Base-by-base conservation (phyloP, 164 flowering plant genomes). In the Pachysandra terminalis region DNA sequence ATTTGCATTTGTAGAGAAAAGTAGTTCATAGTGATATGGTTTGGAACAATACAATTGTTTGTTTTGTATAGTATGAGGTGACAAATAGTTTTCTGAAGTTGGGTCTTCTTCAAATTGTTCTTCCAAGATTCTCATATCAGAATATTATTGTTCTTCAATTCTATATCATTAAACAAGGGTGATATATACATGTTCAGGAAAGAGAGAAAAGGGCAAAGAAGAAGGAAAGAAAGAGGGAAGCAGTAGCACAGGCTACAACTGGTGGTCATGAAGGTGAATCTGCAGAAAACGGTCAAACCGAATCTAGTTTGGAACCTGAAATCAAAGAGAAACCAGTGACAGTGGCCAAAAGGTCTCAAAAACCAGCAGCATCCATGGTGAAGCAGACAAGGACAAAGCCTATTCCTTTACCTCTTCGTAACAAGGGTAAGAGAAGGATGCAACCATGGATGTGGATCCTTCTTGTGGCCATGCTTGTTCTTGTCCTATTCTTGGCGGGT, bases 361-460 rank as follows among this genome's bases (percentile, higher is more conserved):
- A 76, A 62, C 56, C 79, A 64, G n/a, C n/a, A n/a, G 56, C 79
- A 45, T 73, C 72, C 21, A 75, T 77, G 53, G 40, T 75, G 10
- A 87, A 82, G 75, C 86, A 75, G 57, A 68, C 53, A 51, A 93
- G 84, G 77, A 45, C 80, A 35, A 87, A 77, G 73, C 68, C 85
- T 24, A 77, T 86, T 27, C 97, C 96, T 62, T 74, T 77, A 40
- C 86, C 94, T 40, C n/a, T n/a, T n/a, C n/a, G n/a, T n/a, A n/a
- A n/a, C n/a, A n/a, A n/a, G n/a, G n/a, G n/a, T n/a, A n/a, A 74
- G 81, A 87, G 86, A 75, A 81, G 77, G 63, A 75, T 81, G 79
- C 87, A 80, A 69, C 74, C 80, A 63, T 92, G 89, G 89, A 82
- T 88, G 87, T 89, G 89, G 90, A 76, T 73, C 40, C 71, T 77